Percentiles rank a stretch among this genome's conserved stretches.
Conservation (phyloP, 1,284 basidiomycete species). For the Schizophyllum amplum region DNA sequence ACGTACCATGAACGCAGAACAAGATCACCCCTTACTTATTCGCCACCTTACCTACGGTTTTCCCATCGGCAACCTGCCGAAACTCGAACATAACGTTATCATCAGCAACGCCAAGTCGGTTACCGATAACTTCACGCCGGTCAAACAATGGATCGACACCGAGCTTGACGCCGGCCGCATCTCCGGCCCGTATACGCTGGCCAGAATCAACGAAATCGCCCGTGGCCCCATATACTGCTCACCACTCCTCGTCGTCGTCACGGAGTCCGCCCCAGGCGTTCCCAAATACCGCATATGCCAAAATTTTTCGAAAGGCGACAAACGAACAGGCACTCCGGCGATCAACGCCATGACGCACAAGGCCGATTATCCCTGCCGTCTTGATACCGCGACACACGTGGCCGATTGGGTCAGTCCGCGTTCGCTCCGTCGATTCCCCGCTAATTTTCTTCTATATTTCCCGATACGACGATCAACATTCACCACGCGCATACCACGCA, state of each 20-base stretch:
- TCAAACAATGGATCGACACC: too few species aligned
- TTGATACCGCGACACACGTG: neutral
- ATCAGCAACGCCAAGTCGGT: constrained; percentile 7
- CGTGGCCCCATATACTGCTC: constrained; percentile 8
- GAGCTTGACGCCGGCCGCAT: constrained; percentile 4
- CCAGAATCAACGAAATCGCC: constrained; percentile 1
- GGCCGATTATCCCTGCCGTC: constrained; percentile 6
- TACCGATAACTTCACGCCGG: constrained; percentile 3
- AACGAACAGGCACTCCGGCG: neutral
- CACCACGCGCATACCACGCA: too few species aligned
- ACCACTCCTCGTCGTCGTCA: constrained; percentile 6
- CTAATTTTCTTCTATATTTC: too few species aligned
- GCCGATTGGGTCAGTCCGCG: too few species aligned
- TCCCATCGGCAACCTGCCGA: constrained; percentile 10
- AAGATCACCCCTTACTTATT: constrained; percentile 6
- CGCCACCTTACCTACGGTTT: constrained; percentile 8
- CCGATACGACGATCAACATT: too few species aligned
- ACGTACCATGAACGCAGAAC: neutral
- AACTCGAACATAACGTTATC: constrained; percentile 4
- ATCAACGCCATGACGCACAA: neutral
- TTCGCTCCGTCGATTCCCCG: too few species aligned
- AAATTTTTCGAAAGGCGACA: constrained; percentile 6
- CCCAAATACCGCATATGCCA: constrained; percentile 8
- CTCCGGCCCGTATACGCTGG: constrained; percentile 8
- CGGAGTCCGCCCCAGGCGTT: neutral